These are phyloP conservation scores for Plectosphaerella cucumerina DNA, from an alignment of 2,329 filamentous ascomycete species.

Conservation along the genomic window DNA sequence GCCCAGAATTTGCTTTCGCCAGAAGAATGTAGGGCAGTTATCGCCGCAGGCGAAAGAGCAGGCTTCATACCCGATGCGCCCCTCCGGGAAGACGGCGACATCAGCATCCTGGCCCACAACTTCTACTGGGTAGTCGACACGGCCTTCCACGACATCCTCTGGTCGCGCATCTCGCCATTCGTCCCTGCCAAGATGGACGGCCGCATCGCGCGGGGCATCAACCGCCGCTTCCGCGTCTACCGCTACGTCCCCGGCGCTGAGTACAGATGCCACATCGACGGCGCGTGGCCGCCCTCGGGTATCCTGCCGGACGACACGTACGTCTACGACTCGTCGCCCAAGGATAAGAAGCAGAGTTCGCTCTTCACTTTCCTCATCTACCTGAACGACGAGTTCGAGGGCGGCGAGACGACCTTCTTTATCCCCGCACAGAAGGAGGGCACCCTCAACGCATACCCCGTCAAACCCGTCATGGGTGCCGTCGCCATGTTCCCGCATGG, in stretches of 20 bases:
- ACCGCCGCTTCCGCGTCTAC: slow-evolving; percentile 67
- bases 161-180: slow-evolving; percentile 55
- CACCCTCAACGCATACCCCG: slow-evolving; percentile 63
- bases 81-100: slow-evolving; percentile 59
- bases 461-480: slow-evolving; percentile 64
- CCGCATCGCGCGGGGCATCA: slow-evolving; percentile 56
- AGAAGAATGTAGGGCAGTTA: slow-evolving; percentile 61
- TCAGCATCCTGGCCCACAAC: slow-evolving; percentile 65
- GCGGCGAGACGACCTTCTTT: slow-evolving; percentile 69
- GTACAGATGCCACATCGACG: slow-evolving; percentile 67
- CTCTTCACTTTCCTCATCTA: slow-evolving; percentile 68
- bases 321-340: slow-evolving; percentile 62
- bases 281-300: slow-evolving; percentile 69
- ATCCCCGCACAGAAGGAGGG: slow-evolving; percentile 61
- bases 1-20: slow-evolving; percentile 56
- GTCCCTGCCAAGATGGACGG: slow-evolving; percentile 54
- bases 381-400: slow-evolving; percentile 67
- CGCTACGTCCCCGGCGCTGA: slow-evolving; percentile 70
- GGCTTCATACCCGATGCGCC: slow-evolving; percentile 66
- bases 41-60: slow-evolving; percentile 61
- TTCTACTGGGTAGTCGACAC: slow-evolving; percentile 69
- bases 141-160: slow-evolving; percentile 58
- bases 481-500: slow-evolving; percentile 69
- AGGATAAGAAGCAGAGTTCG: slow-evolving; percentile 57
- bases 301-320: slow-evolving; percentile 55